Percentiles rank a stretch among this genome's conserved stretches.
These are phyloP conservation scores for Crithidia brevicula DNA, from an alignment of 208 protist species.

Conservation along the genomic window DNA sequence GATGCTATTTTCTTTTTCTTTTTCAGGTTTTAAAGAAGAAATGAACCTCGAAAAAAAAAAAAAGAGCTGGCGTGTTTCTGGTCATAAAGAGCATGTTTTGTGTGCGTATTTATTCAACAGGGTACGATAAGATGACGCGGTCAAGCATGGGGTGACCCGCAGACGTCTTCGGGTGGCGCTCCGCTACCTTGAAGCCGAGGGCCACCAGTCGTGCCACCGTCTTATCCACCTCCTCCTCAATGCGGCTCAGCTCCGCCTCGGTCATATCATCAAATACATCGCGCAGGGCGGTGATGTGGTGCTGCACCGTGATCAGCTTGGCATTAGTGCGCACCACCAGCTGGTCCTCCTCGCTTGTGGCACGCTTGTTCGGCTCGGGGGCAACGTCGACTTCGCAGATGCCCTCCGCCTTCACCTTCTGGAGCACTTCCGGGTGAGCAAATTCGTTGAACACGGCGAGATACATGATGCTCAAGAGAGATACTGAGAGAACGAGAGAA, in stretches of 20 bases:
- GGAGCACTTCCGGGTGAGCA: slow-evolving; percentile 69
- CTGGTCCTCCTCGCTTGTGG: slow-evolving; percentile 61
- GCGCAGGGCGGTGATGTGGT: slow-evolving; percentile 48
- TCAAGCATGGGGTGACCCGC: slow-evolving; percentile 78
- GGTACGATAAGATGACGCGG: slow-evolving; percentile 77
- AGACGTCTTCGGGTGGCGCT: slow-evolving; percentile 74
- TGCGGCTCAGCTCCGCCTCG: slow-evolving; percentile 27
- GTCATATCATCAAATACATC: slow-evolving; percentile 62
- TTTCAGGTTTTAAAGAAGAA: too few species aligned
- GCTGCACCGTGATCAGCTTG: slow-evolving; percentile 77
- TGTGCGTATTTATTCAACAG: slow-evolving; percentile 17
- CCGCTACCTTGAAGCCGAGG: slow-evolving; percentile 65
- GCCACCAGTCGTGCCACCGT: slow-evolving; percentile 51
- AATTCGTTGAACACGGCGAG: slow-evolving; percentile 88
- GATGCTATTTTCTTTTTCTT: too few species aligned
- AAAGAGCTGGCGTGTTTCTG: too few species aligned
- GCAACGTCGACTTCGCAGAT: slow-evolving; percentile 76
- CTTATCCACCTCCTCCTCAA: slow-evolving; percentile 51
- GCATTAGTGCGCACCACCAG: slow-evolving; percentile 69
- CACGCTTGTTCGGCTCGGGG: slow-evolving; percentile 44
- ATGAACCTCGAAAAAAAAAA: too few species aligned
- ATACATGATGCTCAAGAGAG: slow-evolving; percentile 46
- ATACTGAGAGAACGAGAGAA: too few species aligned
- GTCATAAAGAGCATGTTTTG: too few species aligned
- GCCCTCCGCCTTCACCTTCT: slow-evolving; percentile 44